Conservation (phyloP, 352 stramenopile species). For the Phytophthora pinifolia region DNA sequence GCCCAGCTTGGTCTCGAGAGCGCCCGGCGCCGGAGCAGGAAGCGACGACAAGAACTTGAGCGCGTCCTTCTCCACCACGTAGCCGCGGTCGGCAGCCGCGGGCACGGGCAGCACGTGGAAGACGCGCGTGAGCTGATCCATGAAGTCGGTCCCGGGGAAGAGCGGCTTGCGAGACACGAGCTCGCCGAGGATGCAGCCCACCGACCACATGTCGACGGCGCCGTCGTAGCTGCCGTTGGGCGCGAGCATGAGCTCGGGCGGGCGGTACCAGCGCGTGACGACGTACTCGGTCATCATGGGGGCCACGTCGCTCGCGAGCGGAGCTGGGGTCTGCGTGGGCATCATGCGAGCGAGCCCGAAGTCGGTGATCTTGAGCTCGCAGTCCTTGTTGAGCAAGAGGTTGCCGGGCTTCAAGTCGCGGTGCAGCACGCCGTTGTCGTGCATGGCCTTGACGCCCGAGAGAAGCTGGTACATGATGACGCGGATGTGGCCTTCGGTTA, state of each 20-base stretch:
- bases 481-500: constrained; percentile 78
- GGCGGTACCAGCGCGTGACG: constrained; percentile 92
- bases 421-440: constrained; percentile 93
- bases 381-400: constrained; percentile 91
- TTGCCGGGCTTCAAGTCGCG: constrained; percentile 96
- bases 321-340: constrained; percentile 38
- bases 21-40: constrained; percentile 46
- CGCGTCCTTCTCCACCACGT: constrained; percentile 79
- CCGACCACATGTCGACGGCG: constrained; percentile 86
- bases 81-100: constrained; percentile 59
- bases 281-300: constrained; percentile 90
- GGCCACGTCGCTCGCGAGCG: constrained; percentile 23
- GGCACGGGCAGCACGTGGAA: constrained; percentile 80
- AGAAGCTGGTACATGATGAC: constrained; percentile 89
- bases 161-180: constrained; percentile 77
- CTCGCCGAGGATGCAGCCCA: constrained; percentile 94
- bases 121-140: constrained; percentile 82
- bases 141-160: constrained; percentile 82
- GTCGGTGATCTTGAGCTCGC: constrained; percentile 93
- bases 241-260: constrained; percentile 92
- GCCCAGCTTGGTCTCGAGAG: constrained; percentile 58
- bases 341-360: constrained; percentile 93
- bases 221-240: constrained; percentile 90
- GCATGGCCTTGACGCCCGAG: constrained; percentile 90
- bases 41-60: constrained; percentile 86